Evolutionary conservation across 2,329 filamentous ascomycete genomes (phyloP).

Genomic region (Didymella sp.): DNA sequence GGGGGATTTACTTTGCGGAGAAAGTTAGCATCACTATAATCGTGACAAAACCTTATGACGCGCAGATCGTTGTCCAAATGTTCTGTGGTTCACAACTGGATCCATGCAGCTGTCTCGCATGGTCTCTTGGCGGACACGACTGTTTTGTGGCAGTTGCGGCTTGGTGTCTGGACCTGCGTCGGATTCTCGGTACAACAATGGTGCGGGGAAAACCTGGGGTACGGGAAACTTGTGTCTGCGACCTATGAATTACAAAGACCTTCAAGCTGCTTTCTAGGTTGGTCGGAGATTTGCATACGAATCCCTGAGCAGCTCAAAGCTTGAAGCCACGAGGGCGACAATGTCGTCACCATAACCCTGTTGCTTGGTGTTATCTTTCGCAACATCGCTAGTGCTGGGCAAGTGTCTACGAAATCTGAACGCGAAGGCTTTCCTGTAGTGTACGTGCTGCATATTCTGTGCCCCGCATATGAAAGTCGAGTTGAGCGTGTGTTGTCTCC

Average conservation of each 20-base stretch:
- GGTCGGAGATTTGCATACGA: neutral
- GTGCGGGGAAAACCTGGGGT: conserved; percentile 24
- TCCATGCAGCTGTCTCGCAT: neutral
- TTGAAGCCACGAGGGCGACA: neutral
- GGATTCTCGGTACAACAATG: conserved; percentile 26
- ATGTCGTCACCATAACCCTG: neutral
- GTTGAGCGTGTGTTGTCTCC: too few relatives aligned
- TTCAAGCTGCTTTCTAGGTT: neutral
- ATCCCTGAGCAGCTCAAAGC: conserved; percentile 3
- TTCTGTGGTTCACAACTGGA: neutral
- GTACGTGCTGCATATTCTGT: neutral
- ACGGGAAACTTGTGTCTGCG: neutral
- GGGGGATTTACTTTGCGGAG: conserved; percentile 4
- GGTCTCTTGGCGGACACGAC: neutral
- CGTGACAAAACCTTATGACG: neutral
- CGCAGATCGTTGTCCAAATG: neutral
- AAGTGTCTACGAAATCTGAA: neutral
- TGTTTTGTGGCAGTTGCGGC: conserved; percentile 8
- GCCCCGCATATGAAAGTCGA: too few relatives aligned
- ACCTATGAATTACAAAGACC: neutral
- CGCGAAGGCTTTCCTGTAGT: neutral
- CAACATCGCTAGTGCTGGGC: neutral
- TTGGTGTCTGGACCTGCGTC: conserved; percentile 15
- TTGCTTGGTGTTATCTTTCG: neutral
- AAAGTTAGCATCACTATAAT: conserved; percentile 1